Evolutionary conservation across 176 grass and related monocot genomes (phyloP).

Genomic region (Aechmea fasciata): DNA sequence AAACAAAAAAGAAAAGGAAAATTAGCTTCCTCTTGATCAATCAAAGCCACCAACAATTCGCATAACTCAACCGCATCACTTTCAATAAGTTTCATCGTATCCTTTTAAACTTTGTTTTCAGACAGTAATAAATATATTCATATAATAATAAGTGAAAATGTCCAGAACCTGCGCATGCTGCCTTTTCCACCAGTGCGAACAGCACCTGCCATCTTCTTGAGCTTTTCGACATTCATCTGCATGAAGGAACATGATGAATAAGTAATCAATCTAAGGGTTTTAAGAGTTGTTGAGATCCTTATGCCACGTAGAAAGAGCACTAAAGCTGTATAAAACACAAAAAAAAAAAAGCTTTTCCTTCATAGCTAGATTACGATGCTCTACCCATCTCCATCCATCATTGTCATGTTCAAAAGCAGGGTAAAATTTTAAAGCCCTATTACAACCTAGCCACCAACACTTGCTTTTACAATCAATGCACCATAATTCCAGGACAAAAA

Average conservation of each 20-base stretch:
- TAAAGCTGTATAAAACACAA: too few relatives aligned
- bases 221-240: conserved; percentile 85
- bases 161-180: conserved; percentile 61
- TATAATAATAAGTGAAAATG: not conserved
- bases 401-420: too few relatives aligned
- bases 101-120: not conserved
- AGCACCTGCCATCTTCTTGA: conserved; percentile 83
- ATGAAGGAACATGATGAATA: not conserved
- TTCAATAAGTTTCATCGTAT: not conserved
- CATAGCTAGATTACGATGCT: too few relatives aligned
- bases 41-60: not conserved
- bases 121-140: not conserved
- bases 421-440: too few relatives aligned
- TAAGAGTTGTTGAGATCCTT: too few relatives aligned
- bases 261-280: not conserved
- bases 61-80: not conserved
- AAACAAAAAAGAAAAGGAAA: not conserved
- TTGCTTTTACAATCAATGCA: too few relatives aligned
- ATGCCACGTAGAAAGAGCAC: too few relatives aligned
- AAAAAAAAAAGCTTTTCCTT: too few relatives aligned
- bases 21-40: not conserved
- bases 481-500: too few relatives aligned
- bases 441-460: too few relatives aligned
- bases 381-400: too few relatives aligned
- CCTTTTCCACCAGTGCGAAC: conserved; percentile 84